These are phyloP conservation scores for Ceratobasidium sp. DNA, from an alignment of 1,284 basidiomycete genomes.

Conservation along the genomic window DNA sequence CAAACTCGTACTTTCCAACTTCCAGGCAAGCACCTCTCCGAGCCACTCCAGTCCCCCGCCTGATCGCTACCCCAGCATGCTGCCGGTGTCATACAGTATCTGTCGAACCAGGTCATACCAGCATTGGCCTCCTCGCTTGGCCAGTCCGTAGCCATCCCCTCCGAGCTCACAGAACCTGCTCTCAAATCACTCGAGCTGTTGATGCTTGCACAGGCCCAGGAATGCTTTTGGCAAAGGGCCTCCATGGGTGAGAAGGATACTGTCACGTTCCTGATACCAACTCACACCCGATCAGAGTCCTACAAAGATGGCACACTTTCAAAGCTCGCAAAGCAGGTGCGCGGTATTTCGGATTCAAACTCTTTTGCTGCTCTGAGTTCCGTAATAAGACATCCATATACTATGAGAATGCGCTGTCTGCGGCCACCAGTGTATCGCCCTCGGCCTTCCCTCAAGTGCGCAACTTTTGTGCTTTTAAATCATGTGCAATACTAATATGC, in stretches of 20 bases:
- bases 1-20: conserved; percentile 46
- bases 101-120: conserved; percentile 66
- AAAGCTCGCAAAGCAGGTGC: conserved; percentile 79
- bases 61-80: conserved; percentile 60
- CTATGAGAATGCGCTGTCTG: conserved; percentile 65
- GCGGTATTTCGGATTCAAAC: no score
- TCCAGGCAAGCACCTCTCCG: conserved; percentile 32
- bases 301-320: conserved; percentile 84
- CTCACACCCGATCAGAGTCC: background rate
- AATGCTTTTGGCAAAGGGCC: conserved; percentile 96
- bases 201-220: conserved; percentile 94
- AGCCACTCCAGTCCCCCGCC: background rate
- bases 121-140: conserved; percentile 61
- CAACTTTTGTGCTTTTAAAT: conserved; percentile 23
- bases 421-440: conserved; percentile 59
- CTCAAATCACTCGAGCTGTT: conserved; percentile 73
- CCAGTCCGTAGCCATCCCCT: conserved; percentile 57
- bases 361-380: no score
- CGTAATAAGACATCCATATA: conserved; percentile 66
- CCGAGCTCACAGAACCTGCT: conserved; percentile 72
- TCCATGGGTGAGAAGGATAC: conserved; percentile 72
- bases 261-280: background rate
- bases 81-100: conserved; percentile 75
- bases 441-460: conserved; percentile 51
- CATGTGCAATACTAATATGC: background rate